phyloP scores from a whole-genome alignment of 2,329 filamentous ascomycete species.

The Aspergillus japonicus region DNA sequence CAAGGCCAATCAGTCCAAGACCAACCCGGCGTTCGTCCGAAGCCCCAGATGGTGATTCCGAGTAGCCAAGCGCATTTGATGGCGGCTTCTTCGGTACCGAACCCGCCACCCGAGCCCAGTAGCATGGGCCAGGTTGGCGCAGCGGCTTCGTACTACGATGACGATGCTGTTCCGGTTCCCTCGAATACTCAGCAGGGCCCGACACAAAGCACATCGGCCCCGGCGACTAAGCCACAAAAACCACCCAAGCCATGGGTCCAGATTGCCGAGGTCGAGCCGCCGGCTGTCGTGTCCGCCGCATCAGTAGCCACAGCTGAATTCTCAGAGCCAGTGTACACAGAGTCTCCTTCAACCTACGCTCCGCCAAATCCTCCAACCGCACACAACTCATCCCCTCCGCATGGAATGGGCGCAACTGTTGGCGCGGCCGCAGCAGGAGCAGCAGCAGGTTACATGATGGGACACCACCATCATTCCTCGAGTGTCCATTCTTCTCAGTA shows the following conservation, averaged over 20 bases:
- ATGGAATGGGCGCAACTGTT: slow-evolving; percentile 33
- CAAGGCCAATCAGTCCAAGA: slow-evolving; percentile 58
- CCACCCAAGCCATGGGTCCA: slow-evolving; percentile 30
- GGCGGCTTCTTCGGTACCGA: slow-evolving; percentile 50
- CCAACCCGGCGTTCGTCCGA: slow-evolving; percentile 60
- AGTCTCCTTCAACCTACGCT: slow-evolving; percentile 23
- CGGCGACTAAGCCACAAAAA: slow-evolving; percentile 26
- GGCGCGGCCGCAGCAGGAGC: slow-evolving; percentile 42
- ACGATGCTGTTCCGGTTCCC: slow-evolving; percentile 20
- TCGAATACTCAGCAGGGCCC: background rate
- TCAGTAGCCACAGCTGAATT: slow-evolving; percentile 42
- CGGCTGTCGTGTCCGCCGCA: slow-evolving; percentile 36
- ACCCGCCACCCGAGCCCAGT: slow-evolving; percentile 61
- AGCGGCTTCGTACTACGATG: slow-evolving; percentile 58
- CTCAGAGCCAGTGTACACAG: slow-evolving; percentile 20
- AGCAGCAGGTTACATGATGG: slow-evolving; percentile 42
- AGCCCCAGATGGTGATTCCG: slow-evolving; percentile 53
- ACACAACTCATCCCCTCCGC: slow-evolving; percentile 31
- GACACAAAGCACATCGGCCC: slow-evolving; percentile 15
- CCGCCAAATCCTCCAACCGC: slow-evolving; percentile 16
- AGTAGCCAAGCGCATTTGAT: slow-evolving; percentile 58
- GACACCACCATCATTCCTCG: slow-evolving; percentile 35
- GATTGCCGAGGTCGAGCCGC: slow-evolving; percentile 35
- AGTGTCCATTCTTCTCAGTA: slow-evolving; percentile 31
- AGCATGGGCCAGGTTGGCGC: slow-evolving; percentile 45